A percentile compares a stretch with the other conserved stretches of the same genome.
These are phyloP conservation scores for Colletotrichum sp. DNA, from an alignment of 2,329 filamentous ascomycete genomes.

Conservation along the genomic window DNA sequence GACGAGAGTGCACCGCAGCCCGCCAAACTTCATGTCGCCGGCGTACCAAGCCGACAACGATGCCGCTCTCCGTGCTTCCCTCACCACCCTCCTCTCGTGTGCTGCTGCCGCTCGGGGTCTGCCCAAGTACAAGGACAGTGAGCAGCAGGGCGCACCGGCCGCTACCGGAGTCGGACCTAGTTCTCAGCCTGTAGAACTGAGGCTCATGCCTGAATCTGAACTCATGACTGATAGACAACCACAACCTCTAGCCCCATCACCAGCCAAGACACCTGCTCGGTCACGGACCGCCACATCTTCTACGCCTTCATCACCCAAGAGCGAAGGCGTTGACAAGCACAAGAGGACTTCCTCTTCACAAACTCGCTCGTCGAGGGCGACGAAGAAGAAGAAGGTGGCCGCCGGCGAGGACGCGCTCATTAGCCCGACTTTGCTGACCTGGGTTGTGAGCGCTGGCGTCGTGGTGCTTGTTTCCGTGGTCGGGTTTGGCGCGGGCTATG, in stretches of 20 bases:
- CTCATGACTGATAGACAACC: slow-evolving; percentile 45
- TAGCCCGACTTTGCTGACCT: slow-evolving; percentile 66
- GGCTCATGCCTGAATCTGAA: slow-evolving; percentile 66
- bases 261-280: slow-evolving; percentile 31
- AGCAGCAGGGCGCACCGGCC: slow-evolving; percentile 30
- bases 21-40: slow-evolving; percentile 72
- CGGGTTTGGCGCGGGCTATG: slow-evolving; percentile 72
- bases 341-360: slow-evolving; percentile 51
- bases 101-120: slow-evolving; percentile 87
- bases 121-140: slow-evolving; percentile 64
- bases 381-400: slow-evolving; percentile 64
- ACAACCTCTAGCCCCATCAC: slow-evolving; percentile 21
- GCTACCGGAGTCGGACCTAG: slow-evolving; percentile 48
- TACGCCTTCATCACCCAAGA: slow-evolving; percentile 19
- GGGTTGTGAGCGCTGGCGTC: slow-evolving; percentile 70
- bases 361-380: slow-evolving; percentile 44
- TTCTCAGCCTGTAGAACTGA: slow-evolving; percentile 61
- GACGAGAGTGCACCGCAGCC: slow-evolving; percentile 47
- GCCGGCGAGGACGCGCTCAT: slow-evolving; percentile 46
- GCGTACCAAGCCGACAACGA: slow-evolving; percentile 88
- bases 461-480: slow-evolving; percentile 72
- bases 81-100: slow-evolving; percentile 96
- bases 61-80: slow-evolving; percentile 85
- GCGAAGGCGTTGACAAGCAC: slow-evolving; percentile 43
- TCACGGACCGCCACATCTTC: slow-evolving; percentile 28